These are phyloP conservation scores for Inga leiocalycina DNA, from an alignment of 306 rosid species.

Conservation along the genomic window DNA sequence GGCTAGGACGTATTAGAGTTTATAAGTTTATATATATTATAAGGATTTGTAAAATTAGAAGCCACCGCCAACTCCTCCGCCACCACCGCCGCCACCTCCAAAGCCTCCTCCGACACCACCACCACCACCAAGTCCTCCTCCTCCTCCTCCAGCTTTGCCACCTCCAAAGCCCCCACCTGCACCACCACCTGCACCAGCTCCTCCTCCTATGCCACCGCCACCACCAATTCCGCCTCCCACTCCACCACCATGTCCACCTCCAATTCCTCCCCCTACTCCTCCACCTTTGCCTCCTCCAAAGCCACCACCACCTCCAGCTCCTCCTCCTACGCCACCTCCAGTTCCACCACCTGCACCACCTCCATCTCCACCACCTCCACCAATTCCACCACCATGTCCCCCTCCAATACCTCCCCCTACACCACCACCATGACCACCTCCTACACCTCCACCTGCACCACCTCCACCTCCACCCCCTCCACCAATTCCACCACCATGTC, in stretches of 20 bases:
- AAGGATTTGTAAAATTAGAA: slow-evolving; percentile 28
- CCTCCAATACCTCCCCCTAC: slow-evolving; percentile 26
- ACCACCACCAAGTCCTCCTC: slow-evolving; percentile 3
- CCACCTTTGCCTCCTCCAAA: not conserved
- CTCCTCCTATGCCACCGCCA: not conserved
- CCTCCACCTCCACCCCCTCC: slow-evolving; percentile 17
- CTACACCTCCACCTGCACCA: not conserved
- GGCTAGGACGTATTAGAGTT: not conserved
- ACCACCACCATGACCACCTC: slow-evolving; percentile 29
- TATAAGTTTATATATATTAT: not conserved
- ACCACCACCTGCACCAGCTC: slow-evolving; percentile 1
- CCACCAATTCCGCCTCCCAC: not conserved
- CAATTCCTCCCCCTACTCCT: slow-evolving; percentile 9
- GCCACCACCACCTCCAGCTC: not conserved
- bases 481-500: slow-evolving; percentile 35
- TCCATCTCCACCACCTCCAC: slow-evolving; percentile 37
- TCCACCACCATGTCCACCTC: not conserved
- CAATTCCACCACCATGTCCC: slow-evolving; percentile 28
- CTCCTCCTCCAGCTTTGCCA: not conserved
- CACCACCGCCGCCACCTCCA: slow-evolving; percentile 17
- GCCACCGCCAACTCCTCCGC: slow-evolving; percentile 47
- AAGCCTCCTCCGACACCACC: slow-evolving; percentile 4
- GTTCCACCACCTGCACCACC: not conserved
- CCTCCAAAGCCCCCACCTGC: slow-evolving; percentile 16
- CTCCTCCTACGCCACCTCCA: slow-evolving; percentile 15